Evolutionary conservation across 805 yeast genomes (phyloP).

Genomic region (Yamadazyma nakazawae): DNA sequence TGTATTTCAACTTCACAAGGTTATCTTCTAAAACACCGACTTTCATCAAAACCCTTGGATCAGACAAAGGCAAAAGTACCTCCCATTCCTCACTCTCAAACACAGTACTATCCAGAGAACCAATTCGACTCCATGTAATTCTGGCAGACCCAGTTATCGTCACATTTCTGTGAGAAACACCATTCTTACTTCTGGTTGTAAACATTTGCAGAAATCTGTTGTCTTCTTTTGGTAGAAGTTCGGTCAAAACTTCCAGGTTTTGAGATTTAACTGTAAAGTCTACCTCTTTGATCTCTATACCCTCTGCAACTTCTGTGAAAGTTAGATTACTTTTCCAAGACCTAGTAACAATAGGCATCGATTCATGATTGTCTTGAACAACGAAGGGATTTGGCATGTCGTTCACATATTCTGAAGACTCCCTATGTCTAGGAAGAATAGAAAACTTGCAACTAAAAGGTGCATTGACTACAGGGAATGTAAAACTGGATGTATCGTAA

Average conservation of each 20-base stretch:
- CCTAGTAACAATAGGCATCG: conserved; percentile 31
- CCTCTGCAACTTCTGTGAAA: conserved; percentile 6
- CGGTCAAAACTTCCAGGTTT: conserved; percentile 26
- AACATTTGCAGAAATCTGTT: conserved; percentile 20
- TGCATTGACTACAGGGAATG: conserved; percentile 22
- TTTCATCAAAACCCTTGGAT: conserved; percentile 63
- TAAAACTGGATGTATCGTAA: conserved; percentile 22
- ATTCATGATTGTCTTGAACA: conserved; percentile 17
- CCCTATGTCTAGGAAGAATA: conserved; percentile 27
- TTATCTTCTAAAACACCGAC: conserved; percentile 17
- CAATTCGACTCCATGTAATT: conserved; percentile 34
- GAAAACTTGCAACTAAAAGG: conserved; percentile 23
- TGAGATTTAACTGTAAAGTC: conserved; percentile 20
- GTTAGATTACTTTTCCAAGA: conserved; percentile 25
- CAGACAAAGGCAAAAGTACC: conserved; percentile 57
- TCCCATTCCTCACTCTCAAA: conserved; percentile 45
- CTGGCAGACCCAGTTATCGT: conserved; percentile 21
- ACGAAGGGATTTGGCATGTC: conserved; percentile 40
- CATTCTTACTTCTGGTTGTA: conserved; percentile 36
- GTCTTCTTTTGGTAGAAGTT: conserved; percentile 7
- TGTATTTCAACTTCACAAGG: conserved; percentile 39
- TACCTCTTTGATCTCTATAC: conserved; percentile 3
- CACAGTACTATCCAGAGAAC: conserved; percentile 18
- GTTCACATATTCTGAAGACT: conserved; percentile 12
- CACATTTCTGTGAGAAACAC: conserved; percentile 38